phyloP scores from a whole-genome alignment of 164 flowering plant species.

The Aristolochia contorta region DNA sequence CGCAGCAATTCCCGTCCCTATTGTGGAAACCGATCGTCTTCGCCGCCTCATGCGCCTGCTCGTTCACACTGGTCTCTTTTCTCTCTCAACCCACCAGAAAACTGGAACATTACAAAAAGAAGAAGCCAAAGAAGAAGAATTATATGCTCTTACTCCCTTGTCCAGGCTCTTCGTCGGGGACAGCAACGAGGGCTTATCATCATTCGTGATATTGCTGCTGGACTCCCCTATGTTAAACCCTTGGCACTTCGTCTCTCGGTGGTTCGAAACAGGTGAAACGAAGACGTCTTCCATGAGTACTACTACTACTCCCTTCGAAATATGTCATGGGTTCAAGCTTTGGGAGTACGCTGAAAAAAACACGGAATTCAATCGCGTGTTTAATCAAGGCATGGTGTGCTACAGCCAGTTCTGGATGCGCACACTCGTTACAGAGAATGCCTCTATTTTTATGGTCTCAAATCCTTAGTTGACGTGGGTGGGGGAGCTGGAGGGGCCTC shows the following conservation, averaged over 20 bases:
- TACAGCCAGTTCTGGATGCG: background rate
- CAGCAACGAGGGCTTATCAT: background rate
- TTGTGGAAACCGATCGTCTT: background rate
- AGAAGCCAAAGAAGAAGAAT: background rate
- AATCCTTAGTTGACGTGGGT: constrained; percentile 1
- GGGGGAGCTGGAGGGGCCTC: constrained; percentile 1
- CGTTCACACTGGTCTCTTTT: constrained; percentile 2
- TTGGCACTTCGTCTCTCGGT: background rate
- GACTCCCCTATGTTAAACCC: background rate
- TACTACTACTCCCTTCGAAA: constrained; percentile 1
- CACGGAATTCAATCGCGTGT: constrained; percentile 4
- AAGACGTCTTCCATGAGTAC: background rate
- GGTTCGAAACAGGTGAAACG: background rate
- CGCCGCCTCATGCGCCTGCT: constrained; percentile 7
- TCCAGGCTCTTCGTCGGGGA: background rate
- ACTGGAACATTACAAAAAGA: no score
- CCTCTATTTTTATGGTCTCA: background rate
- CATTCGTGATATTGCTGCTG: background rate
- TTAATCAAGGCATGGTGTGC: constrained; percentile 6
- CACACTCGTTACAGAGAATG: background rate
- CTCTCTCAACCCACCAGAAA: no score
- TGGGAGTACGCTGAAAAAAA: background rate
- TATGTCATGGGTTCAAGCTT: background rate
- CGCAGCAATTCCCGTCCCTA: background rate
- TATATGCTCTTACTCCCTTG: constrained; percentile 1